phyloP scores from a whole-genome alignment of 1,284 basidiomycete species.

The Naganishia cerealis region DNA sequence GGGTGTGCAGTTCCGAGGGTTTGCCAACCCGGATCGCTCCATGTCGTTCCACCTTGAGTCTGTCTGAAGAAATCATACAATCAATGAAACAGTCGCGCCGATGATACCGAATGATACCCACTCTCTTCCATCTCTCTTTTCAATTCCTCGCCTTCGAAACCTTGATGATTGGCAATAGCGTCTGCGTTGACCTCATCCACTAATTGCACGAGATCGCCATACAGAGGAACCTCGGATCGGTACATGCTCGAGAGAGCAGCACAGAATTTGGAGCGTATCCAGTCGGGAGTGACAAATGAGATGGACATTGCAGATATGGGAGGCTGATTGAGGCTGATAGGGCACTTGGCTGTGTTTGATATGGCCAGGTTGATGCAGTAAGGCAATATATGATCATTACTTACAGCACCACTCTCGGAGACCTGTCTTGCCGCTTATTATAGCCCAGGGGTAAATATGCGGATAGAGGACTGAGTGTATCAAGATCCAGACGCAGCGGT shows the following conservation, averaged over 20 bases:
- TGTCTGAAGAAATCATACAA: conserved; percentile 37
- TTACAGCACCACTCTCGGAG: too few species aligned
- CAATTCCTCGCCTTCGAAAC: conserved; percentile 24
- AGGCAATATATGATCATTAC: too few species aligned
- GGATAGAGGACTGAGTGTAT: not conserved
- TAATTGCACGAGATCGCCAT: conserved; percentile 53
- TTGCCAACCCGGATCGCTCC: conserved; percentile 56
- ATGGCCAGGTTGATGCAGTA: not conserved
- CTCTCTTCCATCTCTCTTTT: conserved; percentile 30
- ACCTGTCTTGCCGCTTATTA: too few species aligned
- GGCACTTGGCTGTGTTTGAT: not conserved
- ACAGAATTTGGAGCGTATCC: conserved; percentile 50
- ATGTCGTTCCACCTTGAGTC: conserved; percentile 54
- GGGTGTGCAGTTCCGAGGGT: conserved; percentile 47
- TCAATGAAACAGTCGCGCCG: too few species aligned
- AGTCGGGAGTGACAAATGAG: conserved; percentile 41
- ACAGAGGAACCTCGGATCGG: conserved; percentile 53
- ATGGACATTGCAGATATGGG: conserved; percentile 1
- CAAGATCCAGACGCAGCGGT: not conserved
- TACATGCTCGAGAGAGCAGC: conserved; percentile 52
- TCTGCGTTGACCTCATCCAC: conserved; percentile 51
- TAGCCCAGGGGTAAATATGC: too few species aligned
- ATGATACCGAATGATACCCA: not conserved
- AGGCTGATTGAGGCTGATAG: not conserved
- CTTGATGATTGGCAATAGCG: conserved; percentile 32